These are phyloP conservation scores for Myochromella boudieri DNA, from an alignment of 768 basidiomycete species.

Conservation along the genomic window DNA sequence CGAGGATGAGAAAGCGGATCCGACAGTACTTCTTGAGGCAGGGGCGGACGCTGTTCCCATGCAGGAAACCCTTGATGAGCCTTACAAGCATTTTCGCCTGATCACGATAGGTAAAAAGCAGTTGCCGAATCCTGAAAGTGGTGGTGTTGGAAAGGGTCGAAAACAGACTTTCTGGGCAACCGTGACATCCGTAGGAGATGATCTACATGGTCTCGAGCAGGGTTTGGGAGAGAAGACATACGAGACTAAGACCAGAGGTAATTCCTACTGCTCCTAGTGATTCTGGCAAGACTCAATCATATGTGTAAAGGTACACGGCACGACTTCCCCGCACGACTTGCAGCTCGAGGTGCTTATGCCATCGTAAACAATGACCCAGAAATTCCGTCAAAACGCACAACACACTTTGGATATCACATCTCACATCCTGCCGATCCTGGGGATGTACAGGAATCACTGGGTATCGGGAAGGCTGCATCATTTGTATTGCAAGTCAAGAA, in stretches of 20 bases:
- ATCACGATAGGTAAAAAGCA: slow-evolving; percentile 59
- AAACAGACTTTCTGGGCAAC: slow-evolving; percentile 55
- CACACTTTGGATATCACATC: slow-evolving; percentile 59
- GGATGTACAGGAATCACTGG: slow-evolving; percentile 55
- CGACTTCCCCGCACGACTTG: slow-evolving; percentile 50
- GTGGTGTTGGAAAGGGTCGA: slow-evolving; percentile 29
- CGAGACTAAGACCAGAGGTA: slow-evolving; percentile 63
- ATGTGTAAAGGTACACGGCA: slow-evolving; percentile 44
- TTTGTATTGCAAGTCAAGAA: slow-evolving; percentile 67
- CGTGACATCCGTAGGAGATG: slow-evolving; percentile 49
- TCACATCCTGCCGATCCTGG: slow-evolving; percentile 51
- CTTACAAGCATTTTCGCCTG: slow-evolving; percentile 48
- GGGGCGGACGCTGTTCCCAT: slow-evolving; percentile 55
- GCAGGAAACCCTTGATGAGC: slow-evolving; percentile 26
- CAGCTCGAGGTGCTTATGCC: slow-evolving; percentile 58
- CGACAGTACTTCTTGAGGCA: slow-evolving; percentile 40
- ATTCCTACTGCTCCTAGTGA: background rate
- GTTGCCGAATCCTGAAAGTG: slow-evolving; percentile 45
- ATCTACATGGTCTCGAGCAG: slow-evolving; percentile 45
- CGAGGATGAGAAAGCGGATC: slow-evolving; percentile 25
- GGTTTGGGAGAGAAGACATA: slow-evolving; percentile 52
- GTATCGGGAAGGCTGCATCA: slow-evolving; percentile 50
- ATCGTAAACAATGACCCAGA: slow-evolving; percentile 50
- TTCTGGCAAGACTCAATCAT: too few relatives aligned
- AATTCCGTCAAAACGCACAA: slow-evolving; percentile 44